Evolutionary conservation across 2,329 filamentous ascomycete genomes (phyloP).

Genomic region (Botrytis sinoallii): DNA sequence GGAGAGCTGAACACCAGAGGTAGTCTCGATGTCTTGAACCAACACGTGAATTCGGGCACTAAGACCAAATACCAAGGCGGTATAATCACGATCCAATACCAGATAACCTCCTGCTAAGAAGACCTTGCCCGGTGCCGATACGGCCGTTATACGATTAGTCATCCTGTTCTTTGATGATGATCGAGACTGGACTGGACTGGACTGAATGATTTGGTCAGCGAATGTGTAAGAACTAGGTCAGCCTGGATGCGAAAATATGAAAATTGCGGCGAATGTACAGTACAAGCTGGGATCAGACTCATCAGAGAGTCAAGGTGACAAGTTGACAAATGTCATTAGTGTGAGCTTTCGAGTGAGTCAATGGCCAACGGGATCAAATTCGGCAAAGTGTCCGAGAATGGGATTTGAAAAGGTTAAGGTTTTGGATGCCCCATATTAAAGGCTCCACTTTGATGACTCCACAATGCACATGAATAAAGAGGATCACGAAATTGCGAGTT

Average conservation of each 20-base stretch:
- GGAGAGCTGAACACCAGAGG: conserved; percentile 59
- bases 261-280: background rate
- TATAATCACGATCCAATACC: conserved; percentile 84
- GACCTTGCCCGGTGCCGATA: conserved; percentile 95
- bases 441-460: background rate
- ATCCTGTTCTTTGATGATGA: background rate
- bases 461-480: background rate
- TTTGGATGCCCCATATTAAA: background rate
- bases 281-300: background rate
- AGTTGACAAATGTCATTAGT: background rate
- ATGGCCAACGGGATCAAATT: background rate
- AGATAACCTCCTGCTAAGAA: conserved; percentile 92
- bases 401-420: background rate
- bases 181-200: background rate
- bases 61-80: conserved; percentile 68
- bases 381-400: background rate
- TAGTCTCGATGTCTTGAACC: conserved; percentile 55
- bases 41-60: conserved; percentile 66
- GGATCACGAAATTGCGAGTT: background rate
- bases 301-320: background rate
- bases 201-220: background rate
- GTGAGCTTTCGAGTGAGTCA: background rate
- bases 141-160: conserved; percentile 37
- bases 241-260: background rate
- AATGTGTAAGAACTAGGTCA: background rate